Conservation (phyloP, 1,284 basidiomycete genomes). For the Athelia psychrophila region DNA sequence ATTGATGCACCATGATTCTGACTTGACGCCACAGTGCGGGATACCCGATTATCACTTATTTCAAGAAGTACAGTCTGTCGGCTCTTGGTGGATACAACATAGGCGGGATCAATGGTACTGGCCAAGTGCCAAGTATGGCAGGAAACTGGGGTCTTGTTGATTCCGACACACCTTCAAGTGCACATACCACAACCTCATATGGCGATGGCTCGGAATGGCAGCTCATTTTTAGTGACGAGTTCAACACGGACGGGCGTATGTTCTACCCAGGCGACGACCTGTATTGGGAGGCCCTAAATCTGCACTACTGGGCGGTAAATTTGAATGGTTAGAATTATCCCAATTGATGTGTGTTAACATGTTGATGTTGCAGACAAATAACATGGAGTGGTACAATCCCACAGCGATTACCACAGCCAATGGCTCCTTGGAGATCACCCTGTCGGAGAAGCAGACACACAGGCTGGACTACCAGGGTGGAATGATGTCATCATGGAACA, state of each 20-base stretch:
- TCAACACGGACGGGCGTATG: slow-evolving; percentile 56
- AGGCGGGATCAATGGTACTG: slow-evolving; percentile 45
- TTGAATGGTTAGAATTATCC: background rate
- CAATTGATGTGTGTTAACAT: too few species aligned
- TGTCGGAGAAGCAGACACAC: slow-evolving; percentile 46
- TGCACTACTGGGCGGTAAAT: slow-evolving; percentile 67
- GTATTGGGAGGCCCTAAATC: slow-evolving; percentile 66
- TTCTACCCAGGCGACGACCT: slow-evolving; percentile 54
- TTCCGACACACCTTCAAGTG: slow-evolving; percentile 43
- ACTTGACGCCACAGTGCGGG: slow-evolving; percentile 26
- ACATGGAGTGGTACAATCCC: slow-evolving; percentile 64
- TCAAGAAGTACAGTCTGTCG: slow-evolving; percentile 22
- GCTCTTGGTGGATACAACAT: slow-evolving; percentile 35
- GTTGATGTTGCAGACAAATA: slow-evolving; percentile 41
- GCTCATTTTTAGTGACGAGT: slow-evolving; percentile 71
- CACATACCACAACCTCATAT: slow-evolving; percentile 37
- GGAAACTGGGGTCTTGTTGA: slow-evolving; percentile 47
- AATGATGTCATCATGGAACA: slow-evolving; percentile 61
- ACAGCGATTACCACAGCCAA: slow-evolving; percentile 58
- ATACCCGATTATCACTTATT: slow-evolving; percentile 44
- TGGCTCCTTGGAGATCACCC: slow-evolving; percentile 62
- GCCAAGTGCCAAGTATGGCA: slow-evolving; percentile 23
- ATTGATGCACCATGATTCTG: background rate
- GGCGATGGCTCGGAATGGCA: slow-evolving; percentile 34
- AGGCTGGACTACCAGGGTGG: slow-evolving; percentile 61